phyloP scores from a whole-genome alignment of 2,329 filamentous ascomycete genomes.

The Colletotrichum agaves region DNA sequence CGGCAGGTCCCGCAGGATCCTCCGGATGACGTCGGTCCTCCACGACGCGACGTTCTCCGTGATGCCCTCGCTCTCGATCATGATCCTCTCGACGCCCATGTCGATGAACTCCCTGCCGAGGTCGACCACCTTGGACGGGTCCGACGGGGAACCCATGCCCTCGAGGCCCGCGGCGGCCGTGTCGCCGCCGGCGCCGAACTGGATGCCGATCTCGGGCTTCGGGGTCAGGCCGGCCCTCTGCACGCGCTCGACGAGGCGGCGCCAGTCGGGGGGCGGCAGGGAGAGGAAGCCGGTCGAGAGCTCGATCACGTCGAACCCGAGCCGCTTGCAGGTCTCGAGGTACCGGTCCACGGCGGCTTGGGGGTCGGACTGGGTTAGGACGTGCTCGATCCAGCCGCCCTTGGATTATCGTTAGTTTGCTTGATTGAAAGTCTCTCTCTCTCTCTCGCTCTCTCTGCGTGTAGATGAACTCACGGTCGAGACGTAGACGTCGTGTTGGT shows the following conservation, averaged over 20 bases:
- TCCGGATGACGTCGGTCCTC: constrained; percentile 60
- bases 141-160: constrained; percentile 56
- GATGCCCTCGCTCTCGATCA: constrained; percentile 70
- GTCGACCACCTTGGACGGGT: constrained; percentile 59
- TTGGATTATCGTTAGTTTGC: constrained; percentile 42
- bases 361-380: constrained; percentile 59
- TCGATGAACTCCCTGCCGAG: constrained; percentile 61
- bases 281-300: constrained; percentile 64
- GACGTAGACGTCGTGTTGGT: constrained; percentile 54
- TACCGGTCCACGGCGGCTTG: constrained; percentile 60
- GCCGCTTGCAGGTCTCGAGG: constrained; percentile 60
- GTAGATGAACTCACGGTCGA: constrained; percentile 53
- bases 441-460: no score
- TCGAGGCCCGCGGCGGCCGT: constrained; percentile 58
- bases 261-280: constrained; percentile 63
- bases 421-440: no score
- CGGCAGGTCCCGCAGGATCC: constrained; percentile 61
- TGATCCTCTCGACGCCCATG: constrained; percentile 63
- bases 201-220: constrained; percentile 66
- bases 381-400: constrained; percentile 65
- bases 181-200: constrained; percentile 67
- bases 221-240: constrained; percentile 60
- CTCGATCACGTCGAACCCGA: constrained; percentile 66
- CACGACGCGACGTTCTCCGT: constrained; percentile 65
- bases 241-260: constrained; percentile 58